Conservation (phyloP, 441 rosid genomes). For the Pelargonium cotyledonis region DNA sequence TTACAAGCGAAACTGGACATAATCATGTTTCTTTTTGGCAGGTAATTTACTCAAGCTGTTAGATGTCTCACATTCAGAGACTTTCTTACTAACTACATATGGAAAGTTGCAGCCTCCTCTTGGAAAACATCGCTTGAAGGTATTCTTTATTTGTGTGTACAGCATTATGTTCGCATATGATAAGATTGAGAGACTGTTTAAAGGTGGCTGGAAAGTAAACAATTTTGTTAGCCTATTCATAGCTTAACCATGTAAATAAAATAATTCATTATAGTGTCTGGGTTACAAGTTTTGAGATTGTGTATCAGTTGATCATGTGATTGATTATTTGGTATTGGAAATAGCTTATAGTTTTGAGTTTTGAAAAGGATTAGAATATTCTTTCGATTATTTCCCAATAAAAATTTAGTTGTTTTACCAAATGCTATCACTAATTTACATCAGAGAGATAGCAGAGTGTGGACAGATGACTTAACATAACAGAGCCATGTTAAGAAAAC, state of each 20-base stretch:
- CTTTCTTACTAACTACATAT: constrained; percentile 60
- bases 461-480: neutral
- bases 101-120: constrained; percentile 97
- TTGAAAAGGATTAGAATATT: neutral
- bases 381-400: neutral
- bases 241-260: neutral
- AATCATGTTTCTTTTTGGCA: constrained; percentile 30
- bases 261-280: neutral
- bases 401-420: neutral
- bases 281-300: neutral
- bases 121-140: constrained; percentile 91
- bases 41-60: constrained; percentile 77
- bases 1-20: neutral
- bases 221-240: no score
- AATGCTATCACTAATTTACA: constrained; percentile 5
- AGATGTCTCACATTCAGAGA: constrained; percentile 62
- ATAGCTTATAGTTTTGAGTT: neutral
- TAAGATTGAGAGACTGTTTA: neutral
- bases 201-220: neutral
- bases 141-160: constrained; percentile 20
- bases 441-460: neutral
- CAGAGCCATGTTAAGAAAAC: no score
- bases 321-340: neutral
- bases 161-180: constrained; percentile 6
- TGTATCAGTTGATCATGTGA: neutral